Conservation (phyloP, 2,329 filamentous ascomycete genomes). For the Pestalotiopsis sp. region DNA sequence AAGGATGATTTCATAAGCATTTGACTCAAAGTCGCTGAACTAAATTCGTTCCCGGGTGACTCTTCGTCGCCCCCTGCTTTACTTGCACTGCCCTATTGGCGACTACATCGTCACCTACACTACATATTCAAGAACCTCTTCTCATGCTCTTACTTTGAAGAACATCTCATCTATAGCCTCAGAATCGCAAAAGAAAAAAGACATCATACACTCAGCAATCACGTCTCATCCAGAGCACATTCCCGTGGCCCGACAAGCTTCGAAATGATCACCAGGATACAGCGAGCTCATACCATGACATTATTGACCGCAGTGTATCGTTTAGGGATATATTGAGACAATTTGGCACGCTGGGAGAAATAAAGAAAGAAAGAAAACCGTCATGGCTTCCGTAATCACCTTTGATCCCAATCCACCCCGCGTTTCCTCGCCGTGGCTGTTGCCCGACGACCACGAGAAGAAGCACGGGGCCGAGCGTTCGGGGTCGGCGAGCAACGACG, state of each 20-base stretch:
- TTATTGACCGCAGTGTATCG: constrained; percentile 17
- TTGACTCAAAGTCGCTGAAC: neutral
- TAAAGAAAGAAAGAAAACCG: neutral
- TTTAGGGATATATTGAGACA: constrained; percentile 1
- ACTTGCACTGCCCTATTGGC: neutral
- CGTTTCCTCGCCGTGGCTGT: constrained; percentile 89
- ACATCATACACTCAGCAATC: neutral
- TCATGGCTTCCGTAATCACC: constrained; percentile 94
- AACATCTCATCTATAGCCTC: neutral
- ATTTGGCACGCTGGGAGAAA: neutral
- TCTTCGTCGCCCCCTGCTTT: neutral
- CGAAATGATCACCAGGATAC: constrained; percentile 44
- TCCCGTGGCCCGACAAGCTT: constrained; percentile 26
- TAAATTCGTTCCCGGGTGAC: neutral
- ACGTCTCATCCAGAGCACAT: neutral
- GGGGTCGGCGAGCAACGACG: constrained; percentile 36
- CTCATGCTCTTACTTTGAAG: constrained; percentile 13
- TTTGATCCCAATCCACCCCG: constrained; percentile 86
- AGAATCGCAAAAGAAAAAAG: neutral
- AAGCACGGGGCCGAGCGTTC: constrained; percentile 29
- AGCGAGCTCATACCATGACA: constrained; percentile 29
- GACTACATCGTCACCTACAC: neutral
- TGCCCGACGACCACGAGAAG: constrained; percentile 49
- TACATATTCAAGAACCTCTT: neutral
- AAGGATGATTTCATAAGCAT: neutral